phyloP scores from a whole-genome alignment of 768 basidiomycete genomes.

The Mycena albidolilacea region DNA sequence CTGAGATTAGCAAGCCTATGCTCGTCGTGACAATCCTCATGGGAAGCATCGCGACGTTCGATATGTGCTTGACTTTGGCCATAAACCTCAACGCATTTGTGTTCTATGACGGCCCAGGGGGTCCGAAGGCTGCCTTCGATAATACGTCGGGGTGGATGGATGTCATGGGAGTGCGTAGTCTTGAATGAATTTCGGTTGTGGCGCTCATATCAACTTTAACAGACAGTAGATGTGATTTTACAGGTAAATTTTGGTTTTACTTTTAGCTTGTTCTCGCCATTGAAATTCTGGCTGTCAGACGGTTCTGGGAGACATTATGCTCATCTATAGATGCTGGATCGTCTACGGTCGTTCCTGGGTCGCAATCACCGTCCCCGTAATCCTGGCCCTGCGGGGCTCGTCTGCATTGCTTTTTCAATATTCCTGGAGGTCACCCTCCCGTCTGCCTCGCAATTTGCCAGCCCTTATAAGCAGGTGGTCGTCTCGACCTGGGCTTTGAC shows the following conservation, averaged over 20 bases:
- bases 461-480: constrained; percentile 14
- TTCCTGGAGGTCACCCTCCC: constrained; percentile 20
- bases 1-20: constrained; percentile 22
- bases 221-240: constrained; percentile 10
- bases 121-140: neutral
- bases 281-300: neutral
- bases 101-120: constrained; percentile 14
- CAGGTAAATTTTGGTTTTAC: neutral
- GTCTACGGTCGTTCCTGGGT: constrained; percentile 30
- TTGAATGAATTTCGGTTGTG: too few relatives aligned
- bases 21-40: constrained; percentile 19
- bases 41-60: constrained; percentile 27
- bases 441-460: constrained; percentile 8
- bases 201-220: neutral
- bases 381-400: constrained; percentile 20
- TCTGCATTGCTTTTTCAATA: constrained; percentile 12
- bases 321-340: constrained; percentile 32
- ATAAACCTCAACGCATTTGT: constrained; percentile 23
- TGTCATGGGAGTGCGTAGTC: constrained; percentile 16
- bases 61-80: constrained; percentile 4
- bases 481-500: constrained; percentile 23
- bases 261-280: too few relatives aligned
- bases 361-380: constrained; percentile 11
- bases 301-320: constrained; percentile 18
- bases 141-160: constrained; percentile 27